Percentiles rank a stretch among this genome's conserved stretches.
These are phyloP conservation scores for Pyracantha coccinea DNA, from an alignment of 331 rosid species.

Conservation along the genomic window DNA sequence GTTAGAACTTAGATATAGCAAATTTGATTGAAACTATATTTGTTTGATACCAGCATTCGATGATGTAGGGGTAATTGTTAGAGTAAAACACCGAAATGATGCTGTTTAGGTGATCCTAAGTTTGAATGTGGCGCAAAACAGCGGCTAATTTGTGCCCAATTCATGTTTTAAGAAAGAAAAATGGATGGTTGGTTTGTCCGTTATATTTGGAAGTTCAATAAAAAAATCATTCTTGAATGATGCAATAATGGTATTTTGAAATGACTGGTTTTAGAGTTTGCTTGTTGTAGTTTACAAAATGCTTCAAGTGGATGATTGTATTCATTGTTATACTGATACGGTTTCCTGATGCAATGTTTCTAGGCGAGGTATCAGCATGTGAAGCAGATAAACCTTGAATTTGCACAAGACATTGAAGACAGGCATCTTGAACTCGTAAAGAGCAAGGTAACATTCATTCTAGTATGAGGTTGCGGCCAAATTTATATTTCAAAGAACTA, in stretches of 20 bases:
- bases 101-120: background rate
- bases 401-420: slow-evolving; percentile 74
- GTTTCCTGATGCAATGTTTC: slow-evolving; percentile 11
- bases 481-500: background rate
- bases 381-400: slow-evolving; percentile 64
- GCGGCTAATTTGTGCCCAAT: background rate
- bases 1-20: slow-evolving; percentile 43
- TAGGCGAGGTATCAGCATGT: slow-evolving; percentile 57
- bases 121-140: background rate
- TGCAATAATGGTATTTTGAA: background rate
- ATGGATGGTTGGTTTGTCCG: background rate
- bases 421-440: slow-evolving; percentile 48
- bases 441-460: slow-evolving; percentile 36
- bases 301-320: slow-evolving; percentile 1
- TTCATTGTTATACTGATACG: background rate
- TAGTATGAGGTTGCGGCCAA: background rate
- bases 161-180: background rate
- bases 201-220: background rate
- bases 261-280: background rate
- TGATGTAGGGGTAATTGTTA: background rate
- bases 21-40: background rate
- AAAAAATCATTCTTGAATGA: background rate
- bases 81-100: too few species aligned
- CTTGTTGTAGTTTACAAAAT: background rate
- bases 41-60: background rate